Base-by-base conservation (phyloP, 495 filamentous ascomycete species). In the Lasiosphaeria hispida region DNA sequence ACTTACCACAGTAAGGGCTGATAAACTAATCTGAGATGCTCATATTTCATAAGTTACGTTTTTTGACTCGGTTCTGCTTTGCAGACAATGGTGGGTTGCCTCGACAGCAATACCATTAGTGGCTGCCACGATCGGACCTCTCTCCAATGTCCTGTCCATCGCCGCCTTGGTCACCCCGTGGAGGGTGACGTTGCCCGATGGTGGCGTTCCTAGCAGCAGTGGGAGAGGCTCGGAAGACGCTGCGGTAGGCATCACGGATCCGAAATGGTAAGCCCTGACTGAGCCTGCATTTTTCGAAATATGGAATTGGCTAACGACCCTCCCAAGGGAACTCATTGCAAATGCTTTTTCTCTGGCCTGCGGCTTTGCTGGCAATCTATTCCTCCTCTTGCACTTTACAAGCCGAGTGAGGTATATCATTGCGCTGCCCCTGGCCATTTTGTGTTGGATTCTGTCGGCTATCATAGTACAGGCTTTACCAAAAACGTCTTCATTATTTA, bases 331-430 rank as follows among this genome's bases (percentile, higher is more conserved):
- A 19, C 74, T 82, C 56, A 74, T 75, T 7, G 61, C 86, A n/a
- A 92, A 92, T 69, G 85, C 79, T 3, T 69, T 81, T 10, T 89
- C 86, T 13, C 76, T 92, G 6, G 80, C 77, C 7, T 84, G 75
- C 52, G 88, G 87, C 7, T 80, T 91, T 23, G 68, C 81, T 1
- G 88, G 88, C 4, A 91, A 92, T 64, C 52, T 89, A 4, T 85
- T 88, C 60, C 74, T 92, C n/a, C 69, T 91, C 1, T 79, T 87
- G 56, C 92, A 93, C 65, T 94, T 94, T 63, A 91, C 87, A 0
- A 76, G 80, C 40, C 76, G 82, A 2, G 78, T 92, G 17, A 80
- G 88, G 15, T 94, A 93, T 71, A 88, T 89, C 50, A 73, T 91
- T 47, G 86, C 88, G 4, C 65, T 92, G 23, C 88, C 89, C 0